Evolutionary conservation across 352 stramenopile genomes (phyloP), one percentile per base, ranked within the genome.

Genomic region (Phytopythium vexans): DNA sequence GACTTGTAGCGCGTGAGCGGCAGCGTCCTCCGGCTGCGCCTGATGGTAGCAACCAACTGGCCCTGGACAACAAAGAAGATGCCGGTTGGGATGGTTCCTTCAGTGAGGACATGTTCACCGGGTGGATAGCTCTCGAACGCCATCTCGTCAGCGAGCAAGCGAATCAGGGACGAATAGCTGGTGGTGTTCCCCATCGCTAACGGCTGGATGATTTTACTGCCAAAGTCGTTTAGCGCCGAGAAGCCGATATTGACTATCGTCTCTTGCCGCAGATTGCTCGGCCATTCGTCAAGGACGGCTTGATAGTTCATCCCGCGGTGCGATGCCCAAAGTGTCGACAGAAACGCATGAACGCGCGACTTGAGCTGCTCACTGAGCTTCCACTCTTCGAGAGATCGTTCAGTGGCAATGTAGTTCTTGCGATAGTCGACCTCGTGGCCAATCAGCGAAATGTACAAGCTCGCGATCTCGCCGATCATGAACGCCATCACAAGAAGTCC

Each of bases 391-490:
- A 90, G 55, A 14, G 68, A 86, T 10, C 69, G 44, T 52, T 88
- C 72, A 0, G 82, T 46, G 1, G 74, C 67, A 38, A 86, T 86
- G 32, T 86, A 68, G 37, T 89, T 64, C 41, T 86, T 88, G 15
- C 72, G 76, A 49, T 86, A 89, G 11, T 72, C 65, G 12, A 89
- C 66, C 50, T 88, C 67, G 41, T 88, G 82, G 8, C 69, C 59
- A 21, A 86, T 89, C 15, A 63, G 80, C 8, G 74, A 88, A 41
- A 89, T 85, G 58, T 83, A 88, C 34, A 89, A 54, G 35, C 68
- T 83, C 2, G 79, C 76, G 36, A 86, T 75, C 39, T 89, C 76
- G 5, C 79, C 74, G 48, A 88, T 88, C 65, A 88, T 82, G 58
- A 88, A 89, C 2, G 72, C 74, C 70, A 85, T 86, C 1, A 71